Evolutionary conservation across 306 rosid genomes (phyloP), one percentile per base, ranked within the genome.

Genomic region (Prosopis cineraria): DNA sequence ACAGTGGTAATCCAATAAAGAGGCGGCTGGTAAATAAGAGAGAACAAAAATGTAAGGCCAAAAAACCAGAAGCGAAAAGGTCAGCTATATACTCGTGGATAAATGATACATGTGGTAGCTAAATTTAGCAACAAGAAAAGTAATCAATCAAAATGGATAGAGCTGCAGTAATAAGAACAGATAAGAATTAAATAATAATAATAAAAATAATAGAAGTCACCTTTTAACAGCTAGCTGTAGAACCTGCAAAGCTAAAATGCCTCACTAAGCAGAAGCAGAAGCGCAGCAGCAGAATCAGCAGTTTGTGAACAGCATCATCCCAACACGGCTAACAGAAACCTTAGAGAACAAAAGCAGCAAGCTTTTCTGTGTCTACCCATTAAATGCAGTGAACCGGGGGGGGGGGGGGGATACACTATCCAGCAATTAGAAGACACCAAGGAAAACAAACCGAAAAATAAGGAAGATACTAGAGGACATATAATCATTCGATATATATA

Each of bases 191-290:
- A 64, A 11, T 27, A 27, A 3, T 4, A 14, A 6, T 31, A 11
- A 63, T n/a, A 48, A 44, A 50, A 31, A n/a, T 48, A 17, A 69
- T 39, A 43, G 14, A 20, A 12, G 2, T 72, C 25, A 79, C 87
- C 84, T 78, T 79, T 76, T 81, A 69, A 83, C 82, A 84, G 84
- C 81, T 81, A 84, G 84, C 81, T 81, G 84, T 74, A 83, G 79
- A 77, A 69, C 84, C 90, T 85, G 97, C 88, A 88, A 85, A 88
- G 89, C 77, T 77, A 72, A 76, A 79, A 84, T 81, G 85, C 85
- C 85, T 82, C 84, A 85, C 83, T 78, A 77, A 77, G 68, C 52
- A 55, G 75, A 37, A 12, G 36, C 17, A 58, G 36, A 29, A 58
- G 72, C 58, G 68, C 33, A 45, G 69, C 40, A 65, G 70, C 16